Base-by-base conservation (phyloP, 176 grass and related monocot species). In the Guadua angustifolia region DNA sequence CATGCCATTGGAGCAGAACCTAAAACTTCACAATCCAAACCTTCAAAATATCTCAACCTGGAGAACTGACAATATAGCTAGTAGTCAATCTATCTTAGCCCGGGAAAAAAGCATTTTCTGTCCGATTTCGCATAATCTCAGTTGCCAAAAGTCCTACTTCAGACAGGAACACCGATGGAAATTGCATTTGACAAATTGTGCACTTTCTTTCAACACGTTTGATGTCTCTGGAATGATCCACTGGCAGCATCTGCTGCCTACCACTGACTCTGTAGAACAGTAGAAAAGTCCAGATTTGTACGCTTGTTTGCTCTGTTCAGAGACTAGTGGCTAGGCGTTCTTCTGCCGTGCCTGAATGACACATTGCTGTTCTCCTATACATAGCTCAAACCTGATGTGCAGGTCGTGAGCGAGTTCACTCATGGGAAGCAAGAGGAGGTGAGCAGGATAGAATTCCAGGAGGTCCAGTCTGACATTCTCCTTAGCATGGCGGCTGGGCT, bases 401-500 rank as follows among this genome's bases (percentile, higher is more conserved):
- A 95, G 95, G 95, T 88, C 14, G 69, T 98, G 76, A 90, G 79
- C 74, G 95, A 95, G 79, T 75, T 93, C 53, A 90, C 89, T 25
- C 91, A 93, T 52, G 95, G 89, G 16, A 87, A 77, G 80, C 85
- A 92, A 64, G 89, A 88, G 19, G 82, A 91, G 64, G 95, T 95
- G 77, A 98, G 83, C 83, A 98, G 83, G 82, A 82, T 87, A 40
- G 93, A 89, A 85, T 93, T 95, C 83, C 89, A 89, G 49, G 95
- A 73, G 69, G 95, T 91, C 18, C 79, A 93, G 8, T 87, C 83
- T 1, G 91, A 93, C 77, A 87, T 95, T 8, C 82, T 93, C 47
- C 79, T 95, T n/a, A 93, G 93, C 75, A 92, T 98, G 93, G 95
- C 91, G 14, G 95, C 91, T 7, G 93, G 95, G 24, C 85, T 95